Base-by-base conservation (phyloP, 2,329 filamentous ascomycete genomes). In the Dothideomycetes sp. region DNA sequence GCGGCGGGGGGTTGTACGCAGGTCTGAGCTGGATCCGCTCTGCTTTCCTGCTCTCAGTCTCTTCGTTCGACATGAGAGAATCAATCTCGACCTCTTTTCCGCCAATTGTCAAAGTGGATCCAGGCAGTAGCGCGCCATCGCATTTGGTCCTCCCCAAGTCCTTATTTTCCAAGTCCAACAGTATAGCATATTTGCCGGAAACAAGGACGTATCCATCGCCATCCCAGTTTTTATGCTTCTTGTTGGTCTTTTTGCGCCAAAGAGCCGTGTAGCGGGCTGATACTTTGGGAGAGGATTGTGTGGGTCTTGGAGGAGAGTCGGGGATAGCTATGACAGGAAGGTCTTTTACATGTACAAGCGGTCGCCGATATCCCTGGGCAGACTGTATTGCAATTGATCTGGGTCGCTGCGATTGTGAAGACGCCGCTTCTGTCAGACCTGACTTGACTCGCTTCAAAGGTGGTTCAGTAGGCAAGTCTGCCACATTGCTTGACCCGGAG, bases 181-280 rank as follows among this genome's bases (percentile, higher is more conserved):
- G 63, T 38, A 65, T 67, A 3, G 72, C 77, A 51, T 71, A 72
- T 3, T 77, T 77, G 27, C 66, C 69, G 2, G 63, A 58, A 3
- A 80, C 64, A 3, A 67, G 64, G 7, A 84, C 63, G 2, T 83
- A 66, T 2, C 79, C 81, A 57, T 85, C 81, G 2, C 80, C 79
- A 51, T 84, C 80, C 79, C 81, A 85, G 4, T 78, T 84, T 55
- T 84, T 84, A 57, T 84, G 75, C 60, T 84, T 85, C 57, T 83
- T 84, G 4, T 64, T 72, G 0, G 78, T 82, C 37, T 71, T 73
- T 56, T 81, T 83, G 15, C 81, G 74, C 79, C 66, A 69, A 12
- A 69, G 44, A 0, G 69, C 66, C 0, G 54, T 61, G 40, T 64
- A 69, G 44, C 65, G 68, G 34, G 49, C 53, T 4, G 47, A 40